Conservation (phyloP, 305 asterid genomes). For the Withania somnifera region DNA sequence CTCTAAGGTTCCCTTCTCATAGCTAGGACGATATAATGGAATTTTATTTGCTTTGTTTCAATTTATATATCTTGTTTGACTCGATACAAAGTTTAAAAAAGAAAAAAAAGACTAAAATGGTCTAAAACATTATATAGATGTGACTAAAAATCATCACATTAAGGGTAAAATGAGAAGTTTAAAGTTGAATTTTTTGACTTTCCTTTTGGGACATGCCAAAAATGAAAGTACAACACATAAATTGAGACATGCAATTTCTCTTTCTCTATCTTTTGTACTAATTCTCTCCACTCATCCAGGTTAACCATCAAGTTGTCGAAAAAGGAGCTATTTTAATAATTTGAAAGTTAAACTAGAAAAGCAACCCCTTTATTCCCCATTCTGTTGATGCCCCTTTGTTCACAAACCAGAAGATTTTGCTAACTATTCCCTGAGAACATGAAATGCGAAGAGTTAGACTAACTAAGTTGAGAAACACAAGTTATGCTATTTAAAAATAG, state of each 20-base stretch:
- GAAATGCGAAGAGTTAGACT: not conserved
- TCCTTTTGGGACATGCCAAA: not conserved
- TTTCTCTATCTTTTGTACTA: not conserved
- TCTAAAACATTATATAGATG: not conserved
- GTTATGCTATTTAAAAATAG: too few relatives aligned
- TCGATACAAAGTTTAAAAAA: not conserved
- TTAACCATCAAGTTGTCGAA: not conserved
- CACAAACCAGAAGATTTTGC: not conserved
- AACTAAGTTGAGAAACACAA: too few relatives aligned
- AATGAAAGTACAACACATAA: not conserved
- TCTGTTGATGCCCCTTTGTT: too few relatives aligned
- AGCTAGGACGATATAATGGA: not conserved
- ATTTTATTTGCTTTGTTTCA: not conserved
- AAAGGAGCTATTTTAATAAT: too few relatives aligned
- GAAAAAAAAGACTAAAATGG: not conserved
- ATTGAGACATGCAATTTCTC: not conserved
- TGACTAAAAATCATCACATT: not conserved
- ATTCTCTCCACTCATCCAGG: not conserved
- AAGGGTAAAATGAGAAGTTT: not conserved
- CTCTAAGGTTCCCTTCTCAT: too few relatives aligned
- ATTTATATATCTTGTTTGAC: not conserved
- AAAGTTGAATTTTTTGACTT: not conserved
- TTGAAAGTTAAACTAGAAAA: too few relatives aligned
- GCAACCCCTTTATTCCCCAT: too few relatives aligned
- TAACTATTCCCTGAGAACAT: not conserved